Conservation (phyloP, 257 asterid species). For the Solanum infundibuliforme region DNA sequence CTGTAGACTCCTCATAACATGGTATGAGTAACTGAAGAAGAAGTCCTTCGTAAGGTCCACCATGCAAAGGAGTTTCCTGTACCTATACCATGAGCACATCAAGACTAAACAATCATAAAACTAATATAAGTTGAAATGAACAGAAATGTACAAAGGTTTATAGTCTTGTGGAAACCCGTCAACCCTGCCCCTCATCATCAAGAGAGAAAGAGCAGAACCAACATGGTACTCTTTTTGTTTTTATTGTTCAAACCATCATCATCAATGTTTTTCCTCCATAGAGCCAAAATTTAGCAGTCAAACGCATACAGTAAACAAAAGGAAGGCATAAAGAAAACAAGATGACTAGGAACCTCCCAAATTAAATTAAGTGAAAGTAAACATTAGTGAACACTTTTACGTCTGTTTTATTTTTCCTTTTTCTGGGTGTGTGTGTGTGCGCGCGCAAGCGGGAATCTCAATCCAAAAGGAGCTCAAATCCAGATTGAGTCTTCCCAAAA, state of each 20-base stretch:
- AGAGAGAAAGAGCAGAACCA: not conserved
- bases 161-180: not conserved
- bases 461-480: not conserved
- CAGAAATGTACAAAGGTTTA: not conserved
- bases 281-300: not conserved
- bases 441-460: not conserved
- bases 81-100: constrained; percentile 37
- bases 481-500: not conserved
- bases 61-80: constrained; percentile 84
- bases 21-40: constrained; percentile 95
- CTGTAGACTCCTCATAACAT: constrained; percentile 91
- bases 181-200: not conserved
- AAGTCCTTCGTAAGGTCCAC: constrained; percentile 98
- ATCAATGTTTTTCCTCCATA: not conserved
- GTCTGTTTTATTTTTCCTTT: not conserved
- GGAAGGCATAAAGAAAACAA: not conserved
- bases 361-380: not conserved
- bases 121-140: not conserved
- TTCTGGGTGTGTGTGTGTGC: not conserved
- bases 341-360: not conserved
- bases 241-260: not conserved
- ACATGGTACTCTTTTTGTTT: not conserved
- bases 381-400: not conserved
- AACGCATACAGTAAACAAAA: not conserved
- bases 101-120: not conserved